Conservation (phyloP, 345 rosid genomes). For the Angophora floribunda region DNA sequence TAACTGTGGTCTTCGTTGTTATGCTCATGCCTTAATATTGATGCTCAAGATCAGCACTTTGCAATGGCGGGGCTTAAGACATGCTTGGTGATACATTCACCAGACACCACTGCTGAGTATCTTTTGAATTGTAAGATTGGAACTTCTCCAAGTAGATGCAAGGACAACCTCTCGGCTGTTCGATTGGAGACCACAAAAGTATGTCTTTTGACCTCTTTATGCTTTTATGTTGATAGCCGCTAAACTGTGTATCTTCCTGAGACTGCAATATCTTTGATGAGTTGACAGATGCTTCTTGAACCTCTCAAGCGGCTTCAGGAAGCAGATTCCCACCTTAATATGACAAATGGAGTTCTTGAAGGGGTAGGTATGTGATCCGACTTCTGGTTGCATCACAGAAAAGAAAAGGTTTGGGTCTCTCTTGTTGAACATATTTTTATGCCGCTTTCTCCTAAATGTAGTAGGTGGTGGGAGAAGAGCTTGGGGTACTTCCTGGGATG, state of each 20-base stretch:
- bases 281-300: slow-evolving; percentile 70
- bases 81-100: slow-evolving; percentile 73
- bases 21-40: not conserved
- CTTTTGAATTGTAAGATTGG: slow-evolving; percentile 70
- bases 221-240: not conserved
- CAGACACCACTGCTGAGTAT: slow-evolving; percentile 69
- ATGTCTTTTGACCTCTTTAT: slow-evolving; percentile 5
- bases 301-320: slow-evolving; percentile 73
- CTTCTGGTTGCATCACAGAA: not conserved
- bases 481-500: slow-evolving; percentile 96
- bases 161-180: slow-evolving; percentile 52
- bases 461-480: slow-evolving; percentile 96
- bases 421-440: not conserved
- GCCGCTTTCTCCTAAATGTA: slow-evolving; percentile 1
- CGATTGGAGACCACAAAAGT: slow-evolving; percentile 79
- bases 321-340: slow-evolving; percentile 65
- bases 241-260: not conserved
- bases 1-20: not conserved
- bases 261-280: not conserved
- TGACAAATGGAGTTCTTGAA: slow-evolving; percentile 85
- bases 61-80: slow-evolving; percentile 68
- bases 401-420: not conserved
- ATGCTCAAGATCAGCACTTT: slow-evolving; percentile 41
- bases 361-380: slow-evolving; percentile 70
- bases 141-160: slow-evolving; percentile 45